These are phyloP conservation scores for Sanghuangporus weigelae DNA, from an alignment of 1,284 basidiomycete genomes.

Conservation along the genomic window DNA sequence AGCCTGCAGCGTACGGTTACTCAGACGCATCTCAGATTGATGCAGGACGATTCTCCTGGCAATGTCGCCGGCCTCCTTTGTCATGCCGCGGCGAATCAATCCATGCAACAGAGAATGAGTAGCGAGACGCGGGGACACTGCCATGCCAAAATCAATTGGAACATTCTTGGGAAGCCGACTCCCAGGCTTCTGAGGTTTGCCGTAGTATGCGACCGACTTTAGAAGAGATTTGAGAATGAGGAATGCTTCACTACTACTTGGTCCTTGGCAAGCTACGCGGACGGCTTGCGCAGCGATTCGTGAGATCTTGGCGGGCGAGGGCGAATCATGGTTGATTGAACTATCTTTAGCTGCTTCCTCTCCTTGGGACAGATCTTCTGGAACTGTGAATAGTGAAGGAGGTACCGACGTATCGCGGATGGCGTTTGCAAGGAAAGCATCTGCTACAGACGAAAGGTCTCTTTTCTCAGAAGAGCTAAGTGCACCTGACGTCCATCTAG, in stretches of 20 bases:
- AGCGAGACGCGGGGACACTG: constrained; percentile 51
- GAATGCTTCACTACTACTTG: constrained; percentile 10
- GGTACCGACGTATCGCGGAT: constrained; percentile 11
- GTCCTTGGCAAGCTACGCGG: constrained; percentile 15
- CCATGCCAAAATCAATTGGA: constrained; percentile 41
- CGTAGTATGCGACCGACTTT: not conserved
- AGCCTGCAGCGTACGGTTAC: constrained; percentile 24
- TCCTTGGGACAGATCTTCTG: not conserved
- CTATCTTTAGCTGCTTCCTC: not conserved
- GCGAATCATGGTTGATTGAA: not conserved
- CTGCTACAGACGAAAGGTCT: constrained; percentile 1
- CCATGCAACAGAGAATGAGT: constrained; percentile 60
- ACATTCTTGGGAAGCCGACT: not conserved
- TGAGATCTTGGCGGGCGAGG: constrained; percentile 16
- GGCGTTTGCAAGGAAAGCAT: constrained; percentile 11
- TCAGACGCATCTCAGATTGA: constrained; percentile 42
- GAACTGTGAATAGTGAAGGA: constrained; percentile 4
- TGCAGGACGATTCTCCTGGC: constrained; percentile 47
- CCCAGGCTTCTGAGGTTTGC: not conserved
- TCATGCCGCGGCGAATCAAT: constrained; percentile 46
- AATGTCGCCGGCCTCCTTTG: constrained; percentile 43
- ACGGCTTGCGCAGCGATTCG: constrained; percentile 18
- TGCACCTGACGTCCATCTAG: not conserved
- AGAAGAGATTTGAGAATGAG: constrained; percentile 14
- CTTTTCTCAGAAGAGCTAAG: not conserved